These are phyloP conservation scores for Boletellus deceptivus DNA, from an alignment of 1,284 basidiomycete species.

Conservation along the genomic window DNA sequence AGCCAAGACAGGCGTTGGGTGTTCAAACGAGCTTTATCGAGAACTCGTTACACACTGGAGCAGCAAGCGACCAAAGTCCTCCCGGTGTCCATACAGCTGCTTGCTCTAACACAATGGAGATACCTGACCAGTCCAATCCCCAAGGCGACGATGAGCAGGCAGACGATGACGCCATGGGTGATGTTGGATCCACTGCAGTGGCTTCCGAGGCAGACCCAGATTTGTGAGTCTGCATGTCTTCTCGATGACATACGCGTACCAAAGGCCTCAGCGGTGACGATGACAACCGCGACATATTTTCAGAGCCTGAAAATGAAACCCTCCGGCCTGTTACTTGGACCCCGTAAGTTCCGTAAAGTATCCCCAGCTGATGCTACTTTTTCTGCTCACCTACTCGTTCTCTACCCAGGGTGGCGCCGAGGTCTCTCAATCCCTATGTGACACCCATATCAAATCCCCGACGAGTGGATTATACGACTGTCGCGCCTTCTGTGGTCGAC, in stretches of 20 bases:
- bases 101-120: not conserved
- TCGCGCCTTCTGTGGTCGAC: not conserved
- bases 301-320: not conserved
- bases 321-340: constrained; percentile 6
- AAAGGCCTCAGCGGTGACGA: constrained; percentile 2
- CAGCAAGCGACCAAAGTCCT: not conserved
- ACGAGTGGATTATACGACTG: not conserved
- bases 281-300: not conserved
- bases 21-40: constrained; percentile 24
- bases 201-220: not conserved
- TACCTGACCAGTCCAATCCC: not conserved
- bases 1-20: constrained; percentile 16
- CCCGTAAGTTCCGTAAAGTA: constrained; percentile 15
- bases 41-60: not conserved
- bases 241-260: not conserved
- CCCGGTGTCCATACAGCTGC: not conserved
- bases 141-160: not conserved
- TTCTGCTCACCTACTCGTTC: not conserved
- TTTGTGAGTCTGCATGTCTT: constrained; percentile 9
- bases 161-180: not conserved
- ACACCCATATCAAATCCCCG: constrained; percentile 27
- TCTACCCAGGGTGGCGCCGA: constrained; percentile 12
- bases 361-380: not conserved
- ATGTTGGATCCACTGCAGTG: not conserved
- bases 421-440: constrained; percentile 26